Evolutionary conservation across 257 asterid genomes (phyloP).

Genomic region (Echites panduratus): DNA sequence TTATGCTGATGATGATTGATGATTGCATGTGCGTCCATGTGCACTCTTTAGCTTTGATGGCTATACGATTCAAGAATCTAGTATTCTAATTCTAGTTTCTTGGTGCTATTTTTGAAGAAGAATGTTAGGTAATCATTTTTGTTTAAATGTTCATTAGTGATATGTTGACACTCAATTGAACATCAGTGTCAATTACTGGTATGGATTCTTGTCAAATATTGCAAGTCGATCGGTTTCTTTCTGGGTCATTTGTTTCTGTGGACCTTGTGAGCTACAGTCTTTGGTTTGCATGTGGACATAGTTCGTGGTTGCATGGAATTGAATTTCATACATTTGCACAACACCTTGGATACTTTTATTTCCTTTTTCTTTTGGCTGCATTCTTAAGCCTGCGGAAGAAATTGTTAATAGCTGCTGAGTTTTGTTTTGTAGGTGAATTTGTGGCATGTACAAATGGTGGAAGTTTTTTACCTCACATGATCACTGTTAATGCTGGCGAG

Average conservation of each 20-base stretch:
- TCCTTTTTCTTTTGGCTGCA: no score
- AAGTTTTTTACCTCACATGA: conserved; percentile 58
- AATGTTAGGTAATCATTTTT: not conserved
- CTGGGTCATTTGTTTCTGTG: not conserved
- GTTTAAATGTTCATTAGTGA: not conserved
- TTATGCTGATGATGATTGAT: not conserved
- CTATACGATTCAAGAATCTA: not conserved
- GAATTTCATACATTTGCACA: not conserved
- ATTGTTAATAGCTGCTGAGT: not conserved
- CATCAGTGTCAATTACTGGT: not conserved
- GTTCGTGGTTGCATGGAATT: not conserved
- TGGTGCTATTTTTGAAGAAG: not conserved
- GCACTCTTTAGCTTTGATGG: not conserved
- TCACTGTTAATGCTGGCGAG: conserved; percentile 65
- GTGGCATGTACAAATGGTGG: conserved; percentile 58
- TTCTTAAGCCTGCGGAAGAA: not conserved
- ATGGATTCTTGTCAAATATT: not conserved
- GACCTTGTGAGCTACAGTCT: not conserved
- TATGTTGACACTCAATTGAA: not conserved
- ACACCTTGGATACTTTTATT: not conserved
- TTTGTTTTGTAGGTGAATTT: conserved; percentile 49
- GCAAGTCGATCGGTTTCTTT: not conserved
- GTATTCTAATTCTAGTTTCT: not conserved
- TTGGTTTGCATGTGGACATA: not conserved
- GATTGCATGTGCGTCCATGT: not conserved